Evolutionary conservation across 2,329 filamentous ascomycete genomes (phyloP).

Genomic region (Trichoderma sp.): DNA sequence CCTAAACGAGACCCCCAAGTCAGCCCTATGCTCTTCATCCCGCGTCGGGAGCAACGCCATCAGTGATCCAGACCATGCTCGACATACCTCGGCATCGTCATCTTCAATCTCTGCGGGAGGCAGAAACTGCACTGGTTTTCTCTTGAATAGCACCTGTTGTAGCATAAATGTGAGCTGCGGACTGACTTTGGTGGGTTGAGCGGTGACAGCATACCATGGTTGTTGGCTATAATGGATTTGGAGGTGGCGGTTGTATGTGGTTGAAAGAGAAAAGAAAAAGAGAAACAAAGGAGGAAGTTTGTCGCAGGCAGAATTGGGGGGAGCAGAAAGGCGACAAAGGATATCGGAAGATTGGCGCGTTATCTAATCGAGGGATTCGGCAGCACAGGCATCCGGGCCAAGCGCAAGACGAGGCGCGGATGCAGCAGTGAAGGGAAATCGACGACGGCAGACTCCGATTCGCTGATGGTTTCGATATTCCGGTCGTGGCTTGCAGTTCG

Average conservation of each 20-base stretch:
- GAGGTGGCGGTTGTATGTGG: background rate
- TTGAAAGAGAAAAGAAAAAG: background rate
- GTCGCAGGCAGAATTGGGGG: background rate
- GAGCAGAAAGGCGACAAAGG: background rate
- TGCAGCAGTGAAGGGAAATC: background rate
- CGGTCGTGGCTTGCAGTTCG: background rate
- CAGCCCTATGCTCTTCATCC: background rate
- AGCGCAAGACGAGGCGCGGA: background rate
- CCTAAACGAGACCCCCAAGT: slow-evolving; percentile 48
- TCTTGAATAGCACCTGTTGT: slow-evolving; percentile 61
- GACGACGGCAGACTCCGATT: background rate
- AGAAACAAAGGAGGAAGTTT: background rate
- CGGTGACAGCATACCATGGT: slow-evolving; percentile 13
- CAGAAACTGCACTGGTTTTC: slow-evolving; percentile 86
- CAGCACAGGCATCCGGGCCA: slow-evolving; percentile 19
- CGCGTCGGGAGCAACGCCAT: background rate
- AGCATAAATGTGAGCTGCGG: background rate
- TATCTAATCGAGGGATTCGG: slow-evolving; percentile 9
- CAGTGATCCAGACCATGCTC: background rate
- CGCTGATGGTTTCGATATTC: background rate
- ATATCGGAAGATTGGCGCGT: slow-evolving; percentile 9
- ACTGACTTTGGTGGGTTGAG: background rate
- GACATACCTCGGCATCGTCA: slow-evolving; percentile 75
- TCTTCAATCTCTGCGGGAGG: slow-evolving; percentile 70
- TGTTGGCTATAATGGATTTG: slow-evolving; percentile 5